phyloP scores from a whole-genome alignment of 2,329 filamentous ascomycete species.

The Verticillium albo-atrum region DNA sequence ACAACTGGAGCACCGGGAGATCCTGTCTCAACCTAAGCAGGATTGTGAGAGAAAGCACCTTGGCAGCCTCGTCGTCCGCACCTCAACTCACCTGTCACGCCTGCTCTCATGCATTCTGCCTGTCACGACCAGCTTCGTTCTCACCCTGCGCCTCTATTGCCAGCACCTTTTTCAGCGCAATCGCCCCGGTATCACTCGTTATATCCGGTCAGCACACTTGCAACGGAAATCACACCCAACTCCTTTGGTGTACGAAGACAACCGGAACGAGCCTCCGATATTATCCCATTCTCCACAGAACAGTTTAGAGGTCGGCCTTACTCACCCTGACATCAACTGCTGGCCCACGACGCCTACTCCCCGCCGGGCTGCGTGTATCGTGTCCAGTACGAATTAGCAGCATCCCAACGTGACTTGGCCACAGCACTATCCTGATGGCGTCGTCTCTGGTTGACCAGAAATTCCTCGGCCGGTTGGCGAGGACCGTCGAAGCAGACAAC shows the following conservation, averaged over 20 bases:
- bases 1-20: background rate
- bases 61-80: background rate
- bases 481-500: slow-evolving; percentile 71
- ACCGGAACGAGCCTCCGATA: background rate
- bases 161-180: background rate
- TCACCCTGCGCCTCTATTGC: background rate
- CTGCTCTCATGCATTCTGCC: background rate
- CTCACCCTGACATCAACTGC: background rate
- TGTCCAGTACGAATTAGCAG: background rate
- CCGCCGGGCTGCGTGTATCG: background rate
- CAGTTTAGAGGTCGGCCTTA: background rate
- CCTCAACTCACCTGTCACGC: background rate
- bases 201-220: background rate
- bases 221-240: background rate
- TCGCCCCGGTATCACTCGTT: background rate
- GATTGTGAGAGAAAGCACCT: background rate
- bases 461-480: slow-evolving; percentile 85
- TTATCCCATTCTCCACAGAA: background rate
- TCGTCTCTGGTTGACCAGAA: slow-evolving; percentile 97
- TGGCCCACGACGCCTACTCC: background rate
- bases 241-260: background rate
- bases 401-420: background rate
- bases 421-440: slow-evolving; percentile 61
- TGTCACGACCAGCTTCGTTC: background rate
- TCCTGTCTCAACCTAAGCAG: background rate